Conservation (phyloP, 495 filamentous ascomycete species). For the Daldinia grandis region DNA sequence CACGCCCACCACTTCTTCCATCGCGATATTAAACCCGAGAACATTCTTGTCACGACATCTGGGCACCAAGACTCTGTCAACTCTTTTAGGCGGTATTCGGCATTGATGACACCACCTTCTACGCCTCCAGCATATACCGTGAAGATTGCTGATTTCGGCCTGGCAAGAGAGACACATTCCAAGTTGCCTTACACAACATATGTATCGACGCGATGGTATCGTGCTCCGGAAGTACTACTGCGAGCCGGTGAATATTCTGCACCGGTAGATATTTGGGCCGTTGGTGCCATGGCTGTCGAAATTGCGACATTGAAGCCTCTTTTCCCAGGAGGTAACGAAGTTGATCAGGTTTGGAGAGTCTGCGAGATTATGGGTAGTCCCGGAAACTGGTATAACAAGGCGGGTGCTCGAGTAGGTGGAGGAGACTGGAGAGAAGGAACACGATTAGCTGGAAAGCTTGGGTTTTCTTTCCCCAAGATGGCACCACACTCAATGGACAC, state of each 20-base stretch:
- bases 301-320: slow-evolving; percentile 96
- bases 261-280: slow-evolving; percentile 97
- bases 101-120: slow-evolving; percentile 91
- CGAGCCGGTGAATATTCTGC: slow-evolving; percentile 97
- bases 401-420: slow-evolving; percentile 85
- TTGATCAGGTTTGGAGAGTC: slow-evolving; percentile 98
- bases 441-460: slow-evolving; percentile 89
- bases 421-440: slow-evolving; percentile 98
- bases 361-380: slow-evolving; percentile 99
- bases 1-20: slow-evolving; percentile 98
- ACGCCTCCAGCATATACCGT: slow-evolving; percentile 94
- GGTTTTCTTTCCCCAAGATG: slow-evolving; percentile 99
- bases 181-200: slow-evolving; percentile 98
- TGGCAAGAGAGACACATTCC: slow-evolving; percentile 97
- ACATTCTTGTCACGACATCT: slow-evolving; percentile 96
- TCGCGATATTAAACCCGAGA: slow-evolving; percentile 99
- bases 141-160: slow-evolving; percentile 98
- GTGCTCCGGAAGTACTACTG: slow-evolving; percentile 93
- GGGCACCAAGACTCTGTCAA: slow-evolving; percentile 77
- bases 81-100: slow-evolving; percentile 89
- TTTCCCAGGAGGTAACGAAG: slow-evolving; percentile 97
- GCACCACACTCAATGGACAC: slow-evolving; percentile 96
- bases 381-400: slow-evolving; percentile 95
- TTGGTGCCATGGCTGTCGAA: slow-evolving; percentile 99
- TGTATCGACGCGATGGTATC: slow-evolving; percentile 98